A percentile compares a stretch with the other conserved stretches of the same genome.
These are phyloP conservation scores for Aspergillus sp. DNA, from an alignment of 2,329 filamentous ascomycete species.

Conservation along the genomic window DNA sequence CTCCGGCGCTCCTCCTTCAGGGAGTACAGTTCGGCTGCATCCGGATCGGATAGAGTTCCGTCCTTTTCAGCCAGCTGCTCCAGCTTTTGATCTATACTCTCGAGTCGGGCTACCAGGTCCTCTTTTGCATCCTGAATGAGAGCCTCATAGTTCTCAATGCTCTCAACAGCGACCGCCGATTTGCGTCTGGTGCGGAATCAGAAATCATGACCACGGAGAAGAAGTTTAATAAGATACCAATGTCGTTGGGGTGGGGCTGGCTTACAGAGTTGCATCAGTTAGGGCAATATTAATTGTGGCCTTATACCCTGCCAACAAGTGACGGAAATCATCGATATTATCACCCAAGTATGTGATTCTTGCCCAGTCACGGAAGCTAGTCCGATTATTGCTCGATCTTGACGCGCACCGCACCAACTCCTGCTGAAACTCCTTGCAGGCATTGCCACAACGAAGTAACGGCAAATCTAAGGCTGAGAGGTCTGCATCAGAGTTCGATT, in stretches of 20 bases:
- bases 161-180: constrained; percentile 34
- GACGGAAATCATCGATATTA: constrained; percentile 46
- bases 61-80: constrained; percentile 20
- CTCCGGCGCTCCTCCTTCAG: constrained; percentile 32
- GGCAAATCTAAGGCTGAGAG: constrained; percentile 40
- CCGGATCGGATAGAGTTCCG: constrained; percentile 13
- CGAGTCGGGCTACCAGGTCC: constrained; percentile 31
- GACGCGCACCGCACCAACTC: constrained; percentile 40
- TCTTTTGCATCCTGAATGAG: constrained; percentile 29
- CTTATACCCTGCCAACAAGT: constrained; percentile 46
- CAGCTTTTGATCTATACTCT: constrained; percentile 32
- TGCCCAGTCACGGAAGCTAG: constrained; percentile 51
- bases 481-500: constrained; percentile 27
- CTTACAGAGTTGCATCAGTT: constrained; percentile 45
- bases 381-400: constrained; percentile 35
- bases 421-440: constrained; percentile 46
- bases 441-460: constrained; percentile 44
- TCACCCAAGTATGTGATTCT: constrained; percentile 49
- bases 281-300: constrained; percentile 46
- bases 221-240: constrained; percentile 6
- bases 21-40: constrained; percentile 25
- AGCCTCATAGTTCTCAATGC: constrained; percentile 25
- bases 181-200: constrained; percentile 31
- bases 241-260: constrained; percentile 4
- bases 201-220: constrained; percentile 3